Percentiles rank a stretch among this genome's conserved stretches.
Evolutionary conservation across 2,329 filamentous ascomycete species (phyloP).

Genomic region (Immersiporthe knoxdaviesiana): DNA sequence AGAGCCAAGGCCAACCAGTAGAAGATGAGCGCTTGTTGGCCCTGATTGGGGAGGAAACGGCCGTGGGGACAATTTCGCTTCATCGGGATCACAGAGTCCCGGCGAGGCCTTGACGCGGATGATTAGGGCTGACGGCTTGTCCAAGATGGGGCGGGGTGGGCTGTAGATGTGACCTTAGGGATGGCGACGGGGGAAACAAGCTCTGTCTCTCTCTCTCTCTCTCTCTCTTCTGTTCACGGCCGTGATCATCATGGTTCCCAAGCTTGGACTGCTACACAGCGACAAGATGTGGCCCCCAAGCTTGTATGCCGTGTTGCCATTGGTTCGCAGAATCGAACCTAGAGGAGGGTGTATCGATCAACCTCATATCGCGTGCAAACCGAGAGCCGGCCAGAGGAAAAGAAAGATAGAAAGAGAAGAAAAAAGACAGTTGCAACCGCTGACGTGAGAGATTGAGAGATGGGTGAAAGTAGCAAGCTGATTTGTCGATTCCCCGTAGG

Average conservation of each 20-base stretch:
- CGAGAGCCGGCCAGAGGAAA: neutral
- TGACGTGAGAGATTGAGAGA: neutral
- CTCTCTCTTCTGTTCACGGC: neutral
- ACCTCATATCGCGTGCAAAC: neutral
- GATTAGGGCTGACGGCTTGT: slow-evolving; percentile 8
- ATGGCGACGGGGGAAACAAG: neutral
- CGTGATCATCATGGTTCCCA: neutral
- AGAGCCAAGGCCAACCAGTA: neutral
- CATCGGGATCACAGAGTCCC: neutral
- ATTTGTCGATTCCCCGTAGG: neutral
- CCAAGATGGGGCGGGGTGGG: neutral
- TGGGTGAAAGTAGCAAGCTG: neutral
- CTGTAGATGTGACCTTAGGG: neutral
- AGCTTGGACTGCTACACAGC: neutral
- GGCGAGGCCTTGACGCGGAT: slow-evolving; percentile 6
- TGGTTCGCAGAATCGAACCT: neutral
- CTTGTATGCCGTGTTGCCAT: neutral
- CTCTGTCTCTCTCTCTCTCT: too few relatives aligned
- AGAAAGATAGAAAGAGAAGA: neutral
- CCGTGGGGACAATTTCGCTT: neutral
- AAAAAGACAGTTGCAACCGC: neutral
- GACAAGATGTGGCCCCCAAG: neutral
- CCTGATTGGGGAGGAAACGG: slow-evolving; percentile 22
- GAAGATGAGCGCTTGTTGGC: neutral
- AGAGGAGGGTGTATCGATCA: neutral